Evolutionary conservation across 2,329 filamentous ascomycete species (phyloP), one percentile per base, ranked within the genome.

Genomic region (Juglanconis sp.): DNA sequence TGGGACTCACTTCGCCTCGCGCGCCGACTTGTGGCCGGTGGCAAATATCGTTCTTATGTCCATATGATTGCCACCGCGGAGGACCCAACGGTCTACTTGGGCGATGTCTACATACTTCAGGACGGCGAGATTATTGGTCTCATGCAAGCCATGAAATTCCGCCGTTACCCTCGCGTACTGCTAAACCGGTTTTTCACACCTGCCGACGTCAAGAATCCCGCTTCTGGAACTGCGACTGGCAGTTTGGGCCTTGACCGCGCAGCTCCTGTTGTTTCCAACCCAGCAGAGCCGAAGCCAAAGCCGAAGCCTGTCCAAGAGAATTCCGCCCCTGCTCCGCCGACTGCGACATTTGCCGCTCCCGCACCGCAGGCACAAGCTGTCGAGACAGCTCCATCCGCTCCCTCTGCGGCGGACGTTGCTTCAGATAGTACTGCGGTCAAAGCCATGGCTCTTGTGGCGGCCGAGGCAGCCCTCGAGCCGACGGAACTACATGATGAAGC

Each of bases 381-480:
- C 6, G 50, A 40, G 17, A 48, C 56, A 13, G 48, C 38, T 3
- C 49, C 56, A 4, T 30, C 57, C 24, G 34, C 47, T n/a, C 9
- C 47, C 30, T 30, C 52, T 34, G 46, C 57, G 13, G 35, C 42
- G 10, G 72, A 42, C 64, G 74, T 61, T 73, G 75, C 66, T 75
- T 35, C 59, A 46, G 47, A 64, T 56, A 65, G 51, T 52, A 65
- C 66, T 2, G 60, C 66, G 5, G 58, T 52, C 50, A 68, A 69
- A 57, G 71, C 71, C n/a, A 56, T 75, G 24, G 42, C 54, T 4
- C 66, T 74, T 59, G 78, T 87, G 55, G 80, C 83, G 3, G 77
- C 79, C 59, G 83, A 87, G 68, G 82, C 85, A 74, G 83, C 79
- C 61, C 79, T 86, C 52, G 79, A 81, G 35, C 71, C 79, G 47